Evolutionary conservation across 2,329 filamentous ascomycete genomes (phyloP).

Genomic region (Chaetomium sp.): DNA sequence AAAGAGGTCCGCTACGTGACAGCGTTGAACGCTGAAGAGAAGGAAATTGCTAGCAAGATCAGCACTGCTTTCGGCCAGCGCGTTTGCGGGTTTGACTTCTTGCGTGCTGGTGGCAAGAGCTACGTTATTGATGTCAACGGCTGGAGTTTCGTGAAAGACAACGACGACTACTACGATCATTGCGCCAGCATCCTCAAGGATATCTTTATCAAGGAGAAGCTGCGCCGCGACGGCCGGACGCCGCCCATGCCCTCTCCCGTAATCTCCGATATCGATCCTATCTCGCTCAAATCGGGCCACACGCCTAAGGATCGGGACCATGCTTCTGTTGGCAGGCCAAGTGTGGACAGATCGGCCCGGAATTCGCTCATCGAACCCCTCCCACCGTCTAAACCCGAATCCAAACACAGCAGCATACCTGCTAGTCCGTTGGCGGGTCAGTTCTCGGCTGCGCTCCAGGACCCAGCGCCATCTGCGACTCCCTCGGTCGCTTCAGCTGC

Average conservation of each 20-base stretch:
- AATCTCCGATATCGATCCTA: slow-evolving; percentile 33
- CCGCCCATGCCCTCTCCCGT: slow-evolving; percentile 46
- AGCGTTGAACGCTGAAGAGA: slow-evolving; percentile 70
- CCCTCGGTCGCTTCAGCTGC: slow-evolving; percentile 36
- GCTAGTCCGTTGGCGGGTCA: slow-evolving; percentile 23
- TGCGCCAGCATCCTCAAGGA: slow-evolving; percentile 79
- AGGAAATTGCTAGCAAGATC: slow-evolving; percentile 81
- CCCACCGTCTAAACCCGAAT: slow-evolving; percentile 27
- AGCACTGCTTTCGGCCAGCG: slow-evolving; percentile 87
- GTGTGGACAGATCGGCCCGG: slow-evolving; percentile 20
- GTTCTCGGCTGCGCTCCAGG: slow-evolving; percentile 17
- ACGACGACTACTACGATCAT: slow-evolving; percentile 95
- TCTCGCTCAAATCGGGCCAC: slow-evolving; percentile 29
- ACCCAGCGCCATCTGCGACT: slow-evolving; percentile 32
- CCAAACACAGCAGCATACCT: slow-evolving; percentile 21
- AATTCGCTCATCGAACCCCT: slow-evolving; percentile 13
- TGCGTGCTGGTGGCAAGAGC: slow-evolving; percentile 81
- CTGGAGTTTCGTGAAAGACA: slow-evolving; percentile 99
- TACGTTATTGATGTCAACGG: slow-evolving; percentile 99
- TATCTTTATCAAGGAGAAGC: slow-evolving; percentile 77
- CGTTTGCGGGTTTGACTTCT: slow-evolving; percentile 91
- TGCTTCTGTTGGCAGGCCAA: slow-evolving; percentile 19
- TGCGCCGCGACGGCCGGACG: slow-evolving; percentile 55
- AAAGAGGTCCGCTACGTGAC: slow-evolving; percentile 97
- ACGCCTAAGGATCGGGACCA: slow-evolving; percentile 26